Base-by-base conservation (phyloP, 2,329 filamentous ascomycete species). In the Colletotrichum nymphaeae region DNA sequence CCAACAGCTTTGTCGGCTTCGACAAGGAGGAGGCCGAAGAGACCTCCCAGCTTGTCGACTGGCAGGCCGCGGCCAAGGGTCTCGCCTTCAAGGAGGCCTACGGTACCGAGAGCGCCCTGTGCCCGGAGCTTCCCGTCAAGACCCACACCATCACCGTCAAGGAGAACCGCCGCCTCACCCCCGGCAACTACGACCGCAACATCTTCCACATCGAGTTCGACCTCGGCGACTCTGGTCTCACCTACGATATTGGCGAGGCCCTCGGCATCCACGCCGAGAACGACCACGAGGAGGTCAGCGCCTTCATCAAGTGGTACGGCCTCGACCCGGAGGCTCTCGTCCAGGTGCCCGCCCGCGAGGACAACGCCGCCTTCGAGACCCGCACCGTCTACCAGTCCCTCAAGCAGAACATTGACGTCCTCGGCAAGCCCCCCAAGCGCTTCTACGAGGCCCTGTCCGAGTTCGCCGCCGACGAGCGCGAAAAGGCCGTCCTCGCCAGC, bases 161-260 rank as follows among this genome's bases (percentile, higher is more conserved):
- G 87, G 97, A 98, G 87, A 98, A 97, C 86, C 94, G 97, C 75
- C 92, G 97, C 76, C 90, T 99, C 68, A 99, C 97, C 0, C 97
- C 97, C 3, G 79, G 84, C 28, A 93, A 92, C 37, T 99, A 99
- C 81, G 95, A 98, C 83, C 95, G 97, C 78, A 98, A 99, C 88
- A 98, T 99, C 84, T 99, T 99, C 93, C 97, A 99, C 86, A 98
- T 99, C 75, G 97, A 99, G 85, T 99, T 99, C 79, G 97, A 98
- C 80, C 91, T 99, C 28, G 96, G 96, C 74, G 85, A 93, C 79
- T 97, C 96, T 42, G 96, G 95, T 52, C 91, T 99, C 76, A 98
- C 91, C 55, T 99, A 99, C 86, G 94, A 97, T 81, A 98, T 99
- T 79, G 97, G 97, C 70, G 97, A 99, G 86, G 97, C 97, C 59